Evolutionary conservation across 768 basidiomycete genomes (phyloP), one percentile per base, ranked within the genome.

Genomic region (Punctularia strigosozonata): DNA sequence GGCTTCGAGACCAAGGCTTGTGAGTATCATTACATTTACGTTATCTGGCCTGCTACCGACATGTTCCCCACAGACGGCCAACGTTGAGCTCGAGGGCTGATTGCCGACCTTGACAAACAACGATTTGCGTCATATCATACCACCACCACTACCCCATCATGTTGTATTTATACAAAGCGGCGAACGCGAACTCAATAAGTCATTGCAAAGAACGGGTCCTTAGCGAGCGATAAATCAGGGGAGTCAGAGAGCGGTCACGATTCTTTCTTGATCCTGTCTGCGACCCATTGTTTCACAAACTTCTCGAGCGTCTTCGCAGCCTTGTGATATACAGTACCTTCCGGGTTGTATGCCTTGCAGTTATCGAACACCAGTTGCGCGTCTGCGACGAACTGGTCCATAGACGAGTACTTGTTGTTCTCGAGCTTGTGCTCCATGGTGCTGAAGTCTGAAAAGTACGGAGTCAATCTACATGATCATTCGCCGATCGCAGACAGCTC

Each of bases 341-440:
- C 84, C 2, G 78, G 77, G 54, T 99, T 99, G 61, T 94, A 98
- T 37, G 66, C 57, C 40, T 78, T 68, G 60, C 92, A 95, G 52
- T 99, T 99, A 47, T 87, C 75, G 51, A 88, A 87, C 38, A 98
- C 74, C 39, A 95, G 65, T 45, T 78, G 73, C 13, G 81, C 81
- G 54, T 98, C 95, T 31, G 69, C 73, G 15, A 77, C 57, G 51
- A 97, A 94, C 23, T 66, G 62, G 36, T 80, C 78, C 37, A 91
- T 60, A n/a, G 69, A 66, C 8, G 66, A 56, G 57, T 97, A 98
- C 51, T 84, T 76, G 53, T 83, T 83, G n/a, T 68, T 75, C 25
- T 88, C 80, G n/a, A 98, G 72, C 58, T 90, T 98, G 53, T 80
- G 69, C 47, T 81, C 75, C 75, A 98, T 94, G 2, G 86, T 90